Percentiles rank a stretch among this genome's conserved stretches.
Evolutionary conservation across 371 early-diverging fungal species (phyloP).

Genomic region (Haplosporangium sp.): DNA sequence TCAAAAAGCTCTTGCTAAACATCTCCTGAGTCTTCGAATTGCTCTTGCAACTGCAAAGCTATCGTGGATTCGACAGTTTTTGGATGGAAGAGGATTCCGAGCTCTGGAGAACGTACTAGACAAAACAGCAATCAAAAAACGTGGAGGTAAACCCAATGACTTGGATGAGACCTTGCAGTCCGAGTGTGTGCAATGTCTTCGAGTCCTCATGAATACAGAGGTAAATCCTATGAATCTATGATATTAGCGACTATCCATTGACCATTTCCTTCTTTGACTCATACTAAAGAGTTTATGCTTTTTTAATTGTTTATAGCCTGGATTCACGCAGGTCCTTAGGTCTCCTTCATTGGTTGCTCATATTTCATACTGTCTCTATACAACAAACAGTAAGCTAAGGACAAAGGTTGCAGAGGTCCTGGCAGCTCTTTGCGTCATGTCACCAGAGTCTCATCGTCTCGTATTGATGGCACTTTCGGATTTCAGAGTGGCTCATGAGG

Average conservation of each 20-base stretch:
- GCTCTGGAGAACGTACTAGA: constrained; percentile 70
- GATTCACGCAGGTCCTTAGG: constrained; percentile 65
- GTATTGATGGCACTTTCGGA: constrained; percentile 66
- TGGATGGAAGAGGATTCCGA: constrained; percentile 60
- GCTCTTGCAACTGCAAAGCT: constrained; percentile 63
- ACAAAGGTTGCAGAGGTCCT: constrained; percentile 64
- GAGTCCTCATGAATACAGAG: constrained; percentile 67
- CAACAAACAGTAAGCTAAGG: constrained; percentile 59
- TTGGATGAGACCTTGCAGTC: constrained; percentile 61
- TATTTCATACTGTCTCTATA: constrained; percentile 58
- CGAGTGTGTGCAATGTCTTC: constrained; percentile 72
- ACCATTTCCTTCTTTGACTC: no score
- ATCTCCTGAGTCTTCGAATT: constrained; percentile 63
- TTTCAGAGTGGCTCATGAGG: constrained; percentile 63
- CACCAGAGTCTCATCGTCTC: constrained; percentile 61
- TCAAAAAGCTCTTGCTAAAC: constrained; percentile 61
- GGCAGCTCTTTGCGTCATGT: constrained; percentile 64
- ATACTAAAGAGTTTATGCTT: neutral
- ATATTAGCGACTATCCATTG: no score
- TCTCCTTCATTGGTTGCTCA: constrained; percentile 55
- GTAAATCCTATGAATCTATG: constrained; percentile 42
- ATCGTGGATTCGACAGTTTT: constrained; percentile 71
- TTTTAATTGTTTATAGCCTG: constrained; percentile 56
- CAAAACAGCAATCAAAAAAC: constrained; percentile 60
- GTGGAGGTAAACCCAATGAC: constrained; percentile 55